Base-by-base conservation (phyloP, 2,329 filamentous ascomycete species). In the Colletotrichum noveboracense region DNA sequence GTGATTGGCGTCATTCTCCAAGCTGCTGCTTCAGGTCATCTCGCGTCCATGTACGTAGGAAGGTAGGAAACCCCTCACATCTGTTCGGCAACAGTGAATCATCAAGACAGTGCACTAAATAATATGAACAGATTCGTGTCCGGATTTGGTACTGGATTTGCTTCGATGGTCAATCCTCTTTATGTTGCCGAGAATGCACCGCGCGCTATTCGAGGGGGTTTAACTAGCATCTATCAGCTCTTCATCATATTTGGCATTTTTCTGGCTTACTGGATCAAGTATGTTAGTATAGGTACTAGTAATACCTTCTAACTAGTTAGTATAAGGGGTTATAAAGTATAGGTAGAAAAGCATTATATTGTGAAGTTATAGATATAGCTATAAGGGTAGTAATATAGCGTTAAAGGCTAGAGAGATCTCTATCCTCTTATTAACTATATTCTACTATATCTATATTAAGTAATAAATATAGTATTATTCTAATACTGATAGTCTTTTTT, bases 101-200 rank as follows among this genome's bases (percentile, higher is more conserved):
- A 43, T 4, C 24, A 16, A 24, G 55, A 58, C 26, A 28, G 88
- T 89, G 75, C 80, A 90, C 52, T 86, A 85, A n/a, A 1, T 86
- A 86, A 79, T 88, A 87, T 9, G 84, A 90, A 36, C 89, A 88
- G 14, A 78, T 88, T 18, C 82, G 88, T 70, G 86, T 86, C 87
- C 43, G 88, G 89, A 55, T 79, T 90, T 26, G 88, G 88, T 7
- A 88, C 89, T 75, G 88, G 88, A 9, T 86, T 87, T 32, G 87
- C 87, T 1, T 88, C 86, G 14, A 88, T 89, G 82, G 86, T 88
- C 34, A 88, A 92, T 5, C 90, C 90, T 4, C 86, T 92, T 52
- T 92, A 92, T 79, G 89, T 91, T 68, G 88, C 89, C 2, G 91
- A 92, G 80, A 89, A 88, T 78, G 88, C 90, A 0, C 88, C 89